These are phyloP conservation scores for Arctium lappa DNA, from an alignment of 129 eudicot genomes.

Conservation along the genomic window DNA sequence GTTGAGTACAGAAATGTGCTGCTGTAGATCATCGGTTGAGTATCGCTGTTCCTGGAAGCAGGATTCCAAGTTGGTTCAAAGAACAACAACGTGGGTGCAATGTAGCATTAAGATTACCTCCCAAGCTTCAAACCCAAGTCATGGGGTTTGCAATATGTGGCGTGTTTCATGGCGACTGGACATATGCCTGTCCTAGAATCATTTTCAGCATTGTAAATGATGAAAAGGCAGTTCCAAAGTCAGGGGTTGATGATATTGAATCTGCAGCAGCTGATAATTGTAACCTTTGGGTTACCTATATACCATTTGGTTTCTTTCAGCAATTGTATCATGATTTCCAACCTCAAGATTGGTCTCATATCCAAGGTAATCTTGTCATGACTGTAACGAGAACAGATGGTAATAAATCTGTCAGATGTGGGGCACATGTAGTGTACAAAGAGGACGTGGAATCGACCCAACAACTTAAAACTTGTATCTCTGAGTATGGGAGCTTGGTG, in stretches of 20 bases:
- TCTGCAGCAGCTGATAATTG: background rate
- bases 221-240: background rate
- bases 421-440: background rate
- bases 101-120: background rate
- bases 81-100: background rate
- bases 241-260: too few species aligned
- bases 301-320: slow-evolving; percentile 8
- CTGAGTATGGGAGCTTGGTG: slow-evolving; percentile 18
- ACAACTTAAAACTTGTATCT: background rate
- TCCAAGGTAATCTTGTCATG: slow-evolving; percentile 17
- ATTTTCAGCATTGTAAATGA: background rate
- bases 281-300: slow-evolving; percentile 10
- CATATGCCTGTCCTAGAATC: background rate
- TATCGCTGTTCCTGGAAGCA: background rate
- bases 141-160: background rate
- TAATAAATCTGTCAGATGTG: background rate
- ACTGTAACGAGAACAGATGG: background rate
- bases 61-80: background rate
- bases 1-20: background rate
- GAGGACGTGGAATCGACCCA: background rate
- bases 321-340: slow-evolving; percentile 7
- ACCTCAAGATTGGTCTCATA: slow-evolving; percentile 15
- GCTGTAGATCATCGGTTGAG: background rate
- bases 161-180: background rate
- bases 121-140: too few species aligned